Evolutionary conservation across 148 eudicot genomes (phyloP), one percentile per base, ranked within the genome.

Genomic region (Hydrangea macrophylla): DNA sequence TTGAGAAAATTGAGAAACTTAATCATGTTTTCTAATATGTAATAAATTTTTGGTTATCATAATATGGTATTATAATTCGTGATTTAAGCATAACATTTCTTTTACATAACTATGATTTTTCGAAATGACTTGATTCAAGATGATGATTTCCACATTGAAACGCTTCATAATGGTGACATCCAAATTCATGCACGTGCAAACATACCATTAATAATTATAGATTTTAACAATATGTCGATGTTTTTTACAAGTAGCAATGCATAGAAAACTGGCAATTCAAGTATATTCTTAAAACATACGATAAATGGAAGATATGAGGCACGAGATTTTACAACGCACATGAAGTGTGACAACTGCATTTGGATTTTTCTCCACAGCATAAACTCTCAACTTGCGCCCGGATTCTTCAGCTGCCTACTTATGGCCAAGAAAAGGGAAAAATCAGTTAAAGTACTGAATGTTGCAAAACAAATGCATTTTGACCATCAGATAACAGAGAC

Each of bases 341-440:
- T 94, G 97, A 73, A 94, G 93, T 56, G 97, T 94, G 50, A 94
- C 87, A 6, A 90, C 83, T 31, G 98, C 98, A 85, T 94, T 94
- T 36, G 98, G 96, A 82, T 94, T 94, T 74, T 94, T 94, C 85
- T 94, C 98, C 74, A 94, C 98, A 31, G 98, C 98, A 83, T 90
- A 94, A 73, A 94, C 87, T 78, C 75, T 88, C 82, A 94, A 75
- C 78, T 85, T 88, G 28, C 98, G 81, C 70, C 94, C 87, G 33
- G 97, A 90, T 81, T 90, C 98, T 81, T 87, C 92, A 61, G 98
- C 97, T 42, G 98, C 98, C 98, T 94, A 61, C 58, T 39, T 51
- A 73, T 20, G 57, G 35, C 69, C 45, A 23, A 7, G 10, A n/a
- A 7, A 55, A 70, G 33, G 39, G 17, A 30, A 68, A 33, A 32